phyloP scores from a whole-genome alignment of 2,329 filamentous ascomycete genomes.

The Emmonsiellopsis sp. region DNA sequence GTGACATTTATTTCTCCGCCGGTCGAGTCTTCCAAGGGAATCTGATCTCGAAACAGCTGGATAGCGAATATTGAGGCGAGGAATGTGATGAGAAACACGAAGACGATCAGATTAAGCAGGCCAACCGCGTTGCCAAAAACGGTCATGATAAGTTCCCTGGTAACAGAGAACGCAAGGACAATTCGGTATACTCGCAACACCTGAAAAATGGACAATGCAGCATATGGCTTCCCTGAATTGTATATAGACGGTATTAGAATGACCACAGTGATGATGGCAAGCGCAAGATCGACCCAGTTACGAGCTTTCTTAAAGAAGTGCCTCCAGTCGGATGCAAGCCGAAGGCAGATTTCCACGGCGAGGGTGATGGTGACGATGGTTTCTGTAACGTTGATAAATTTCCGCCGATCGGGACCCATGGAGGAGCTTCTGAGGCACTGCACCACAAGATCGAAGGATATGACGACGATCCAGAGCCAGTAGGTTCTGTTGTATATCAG shows the following conservation, averaged over 20 bases:
- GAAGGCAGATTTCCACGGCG: slow-evolving; percentile 70
- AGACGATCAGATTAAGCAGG: slow-evolving; percentile 89
- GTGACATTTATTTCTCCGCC: slow-evolving; percentile 59
- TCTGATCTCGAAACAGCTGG: slow-evolving; percentile 82
- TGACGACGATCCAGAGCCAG: slow-evolving; percentile 70
- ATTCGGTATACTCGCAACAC: slow-evolving; percentile 86
- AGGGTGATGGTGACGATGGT: slow-evolving; percentile 67
- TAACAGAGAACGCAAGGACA: slow-evolving; percentile 80
- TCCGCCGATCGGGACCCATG: slow-evolving; percentile 55
- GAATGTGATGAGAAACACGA: slow-evolving; percentile 93
- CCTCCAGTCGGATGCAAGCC: slow-evolving; percentile 71
- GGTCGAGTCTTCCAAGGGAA: slow-evolving; percentile 54
- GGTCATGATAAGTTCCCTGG: slow-evolving; percentile 70
- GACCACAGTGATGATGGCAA: slow-evolving; percentile 72
- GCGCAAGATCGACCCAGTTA: slow-evolving; percentile 70
- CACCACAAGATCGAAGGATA: slow-evolving; percentile 67
- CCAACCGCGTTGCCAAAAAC: slow-evolving; percentile 87
- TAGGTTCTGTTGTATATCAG: slow-evolving; percentile 63
- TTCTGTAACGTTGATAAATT: slow-evolving; percentile 64
- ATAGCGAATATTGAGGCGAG: slow-evolving; percentile 86
- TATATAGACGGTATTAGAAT: slow-evolving; percentile 79
- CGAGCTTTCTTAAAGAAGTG: slow-evolving; percentile 62
- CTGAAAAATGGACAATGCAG: slow-evolving; percentile 87
- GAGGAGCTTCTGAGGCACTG: slow-evolving; percentile 67
- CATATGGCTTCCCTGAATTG: slow-evolving; percentile 61